A percentile compares a stretch with the other conserved stretches of the same genome.
Evolutionary conservation across 139 green algal genomes (phyloP).

Genomic region (Deuterostichococcus epilithicus): DNA sequence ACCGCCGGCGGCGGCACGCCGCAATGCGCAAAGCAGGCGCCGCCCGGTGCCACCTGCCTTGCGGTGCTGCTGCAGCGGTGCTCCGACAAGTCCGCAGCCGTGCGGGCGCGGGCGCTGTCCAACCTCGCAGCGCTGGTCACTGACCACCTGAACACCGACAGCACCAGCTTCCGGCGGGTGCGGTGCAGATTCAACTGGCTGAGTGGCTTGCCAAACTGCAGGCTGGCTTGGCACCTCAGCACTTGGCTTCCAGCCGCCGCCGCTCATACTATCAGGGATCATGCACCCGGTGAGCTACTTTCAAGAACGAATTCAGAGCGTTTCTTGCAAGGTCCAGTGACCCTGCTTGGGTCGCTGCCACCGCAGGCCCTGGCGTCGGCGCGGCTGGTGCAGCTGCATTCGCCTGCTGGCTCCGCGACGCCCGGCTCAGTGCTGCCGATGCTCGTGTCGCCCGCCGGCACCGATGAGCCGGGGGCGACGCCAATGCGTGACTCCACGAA

Average conservation of each 20-base stretch:
- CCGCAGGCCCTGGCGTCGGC: conserved; percentile 16
- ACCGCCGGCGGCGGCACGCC: neutral
- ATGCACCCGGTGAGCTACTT: too few relatives aligned
- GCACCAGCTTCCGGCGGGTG: conserved; percentile 16
- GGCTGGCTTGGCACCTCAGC: neutral
- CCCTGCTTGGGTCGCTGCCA: neutral
- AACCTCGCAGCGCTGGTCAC: conserved; percentile 40
- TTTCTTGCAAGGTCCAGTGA: neutral
- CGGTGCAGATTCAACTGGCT: conserved; percentile 2
- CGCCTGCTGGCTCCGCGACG: conserved; percentile 2
- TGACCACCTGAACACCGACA: neutral
- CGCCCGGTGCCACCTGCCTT: conserved; percentile 21
- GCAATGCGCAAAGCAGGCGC: conserved; percentile 38
- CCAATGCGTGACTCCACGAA: conserved; percentile 9
- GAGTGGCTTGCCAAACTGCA: neutral
- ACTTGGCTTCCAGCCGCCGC: too few relatives aligned
- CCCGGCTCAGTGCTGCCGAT: conserved; percentile 21
- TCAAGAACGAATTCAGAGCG: too few relatives aligned
- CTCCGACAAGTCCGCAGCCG: conserved; percentile 38
- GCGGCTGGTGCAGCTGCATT: conserved; percentile 15
- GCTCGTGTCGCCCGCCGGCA: conserved; percentile 14
- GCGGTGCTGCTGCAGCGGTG: conserved; percentile 49
- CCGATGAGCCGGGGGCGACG: conserved; percentile 21
- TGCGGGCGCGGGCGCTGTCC: conserved; percentile 45
- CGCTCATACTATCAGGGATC: too few relatives aligned